Conservation (phyloP, 768 basidiomycete genomes). For the Suillus subalutaceus region DNA sequence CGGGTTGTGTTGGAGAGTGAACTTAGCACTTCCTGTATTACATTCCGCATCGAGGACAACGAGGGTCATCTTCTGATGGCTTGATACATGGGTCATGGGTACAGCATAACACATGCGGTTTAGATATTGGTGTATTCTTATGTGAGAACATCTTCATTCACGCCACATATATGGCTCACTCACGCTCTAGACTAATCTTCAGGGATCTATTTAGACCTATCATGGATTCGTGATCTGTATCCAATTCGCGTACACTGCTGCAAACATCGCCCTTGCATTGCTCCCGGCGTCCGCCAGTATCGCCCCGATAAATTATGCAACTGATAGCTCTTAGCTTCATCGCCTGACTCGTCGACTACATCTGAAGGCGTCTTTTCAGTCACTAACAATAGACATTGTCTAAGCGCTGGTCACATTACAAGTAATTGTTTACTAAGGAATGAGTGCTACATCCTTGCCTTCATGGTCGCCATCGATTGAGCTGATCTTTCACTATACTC, state of each 20-base stretch:
- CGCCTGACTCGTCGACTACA: neutral
- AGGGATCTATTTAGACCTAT: neutral
- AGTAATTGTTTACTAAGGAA: neutral
- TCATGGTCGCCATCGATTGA: neutral
- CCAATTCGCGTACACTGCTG: neutral
- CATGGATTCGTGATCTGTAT: neutral
- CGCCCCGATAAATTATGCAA: neutral
- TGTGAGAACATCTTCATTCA: neutral
- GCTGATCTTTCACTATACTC: neutral
- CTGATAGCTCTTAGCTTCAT: neutral
- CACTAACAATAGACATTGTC: neutral
- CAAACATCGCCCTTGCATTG: neutral
- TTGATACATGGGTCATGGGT: slow-evolving; percentile 11
- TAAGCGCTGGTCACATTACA: neutral
- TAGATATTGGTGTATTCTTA: neutral
- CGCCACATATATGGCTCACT: neutral
- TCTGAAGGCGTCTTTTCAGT: neutral
- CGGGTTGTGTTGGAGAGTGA: slow-evolving; percentile 16
- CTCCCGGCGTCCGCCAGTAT: neutral
- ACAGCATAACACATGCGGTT: neutral
- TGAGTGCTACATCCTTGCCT: neutral
- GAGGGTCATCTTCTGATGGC: slow-evolving; percentile 21
- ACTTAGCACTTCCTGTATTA: slow-evolving; percentile 11
- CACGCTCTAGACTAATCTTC: neutral
- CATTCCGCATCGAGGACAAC: slow-evolving; percentile 27